phyloP scores from a whole-genome alignment of 208 protist species.

The Crithidia fasciculata region DNA sequence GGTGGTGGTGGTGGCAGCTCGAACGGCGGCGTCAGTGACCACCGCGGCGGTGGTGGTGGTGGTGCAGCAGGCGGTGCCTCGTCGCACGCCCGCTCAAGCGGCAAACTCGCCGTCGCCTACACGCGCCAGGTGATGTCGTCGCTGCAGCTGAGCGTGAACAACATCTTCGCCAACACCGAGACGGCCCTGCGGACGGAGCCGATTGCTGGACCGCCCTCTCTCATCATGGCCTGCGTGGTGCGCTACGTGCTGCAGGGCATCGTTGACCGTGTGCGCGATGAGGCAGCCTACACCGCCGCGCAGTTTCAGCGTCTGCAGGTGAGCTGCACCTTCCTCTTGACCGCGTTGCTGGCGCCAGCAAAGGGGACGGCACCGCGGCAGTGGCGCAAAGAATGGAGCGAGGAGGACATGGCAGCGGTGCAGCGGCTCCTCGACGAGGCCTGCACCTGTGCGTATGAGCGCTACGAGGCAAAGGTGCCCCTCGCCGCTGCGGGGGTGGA shows the following conservation, averaged over 20 bases:
- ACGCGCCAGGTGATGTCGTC: conserved; percentile 55
- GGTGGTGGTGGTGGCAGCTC: conserved; percentile 24
- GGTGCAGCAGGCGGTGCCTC: neutral
- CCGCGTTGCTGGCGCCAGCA: conserved; percentile 47
- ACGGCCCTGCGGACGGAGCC: conserved; percentile 52
- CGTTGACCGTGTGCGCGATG: conserved; percentile 64
- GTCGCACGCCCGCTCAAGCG: conserved; percentile 4
- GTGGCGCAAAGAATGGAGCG: conserved; percentile 63
- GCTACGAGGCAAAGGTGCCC: conserved; percentile 69
- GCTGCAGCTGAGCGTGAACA: conserved; percentile 73
- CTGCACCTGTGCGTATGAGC: conserved; percentile 78
- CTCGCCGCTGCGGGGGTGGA: conserved; percentile 66
- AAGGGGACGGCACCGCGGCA: conserved; percentile 54
- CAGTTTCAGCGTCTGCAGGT: conserved; percentile 75
- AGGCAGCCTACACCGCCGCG: conserved; percentile 31
- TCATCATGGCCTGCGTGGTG: conserved; percentile 52
- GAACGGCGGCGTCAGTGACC: conserved; percentile 32
- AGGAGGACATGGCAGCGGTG: conserved; percentile 29
- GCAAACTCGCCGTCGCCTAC: conserved; percentile 37
- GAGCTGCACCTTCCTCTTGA: conserved; percentile 72
- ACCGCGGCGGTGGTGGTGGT: conserved; percentile 28
- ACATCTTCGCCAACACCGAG: conserved; percentile 63
- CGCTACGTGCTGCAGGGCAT: conserved; percentile 76
- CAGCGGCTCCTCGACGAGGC: conserved; percentile 73
- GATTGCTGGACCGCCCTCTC: conserved; percentile 32